Base-by-base conservation (phyloP, 2,329 filamentous ascomycete genomes). In the Fusarium nurragi region DNA sequence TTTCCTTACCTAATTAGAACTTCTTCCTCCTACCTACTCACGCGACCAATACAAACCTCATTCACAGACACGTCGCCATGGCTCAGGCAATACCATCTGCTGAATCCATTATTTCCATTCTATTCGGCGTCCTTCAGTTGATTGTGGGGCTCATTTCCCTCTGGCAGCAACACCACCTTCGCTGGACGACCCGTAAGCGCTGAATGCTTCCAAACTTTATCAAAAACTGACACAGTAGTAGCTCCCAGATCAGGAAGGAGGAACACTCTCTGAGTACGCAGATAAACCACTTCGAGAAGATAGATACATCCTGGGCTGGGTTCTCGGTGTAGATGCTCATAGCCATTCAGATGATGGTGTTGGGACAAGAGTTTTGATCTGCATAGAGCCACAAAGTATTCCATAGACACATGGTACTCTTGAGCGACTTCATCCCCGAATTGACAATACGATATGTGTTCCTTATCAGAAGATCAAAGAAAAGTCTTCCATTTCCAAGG, bases 401-500 rank as follows among this genome's bases (percentile, higher is more conserved):
- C n/a, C n/a, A n/a, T n/a, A n/a, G n/a, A n/a, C n/a, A n/a, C n/a
- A n/a, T n/a, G n/a, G n/a, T n/a, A n/a, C n/a, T n/a, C n/a, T n/a
- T n/a, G n/a, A n/a, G n/a, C n/a, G n/a, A n/a, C n/a, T n/a, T n/a
- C n/a, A 25, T 25, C 9, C 9, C 5, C 23, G 9, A 6, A 25
- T 6, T 25, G 9, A 9, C 23, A 6, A 25, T 25, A 25, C 5
- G 19, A 21, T 4, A 6, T 6, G 19, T 19, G 9, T 12, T 21
- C 1, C 16, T 5, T 19, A 18, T 53, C 10, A 67, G 4, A 61
- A 67, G 25, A 64, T 58, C 25, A 70, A 55, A 1, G 65, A 69
- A 22, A 71, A 65, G 4, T 71, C 68, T 3, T 70, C 50, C 3
- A 64, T 54, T 12, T 75, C 72, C 9, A 73, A 44, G 12, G 71